Evolutionary conservation across 305 asterid species (phyloP).

Genomic region (Solanum hybrid): DNA sequence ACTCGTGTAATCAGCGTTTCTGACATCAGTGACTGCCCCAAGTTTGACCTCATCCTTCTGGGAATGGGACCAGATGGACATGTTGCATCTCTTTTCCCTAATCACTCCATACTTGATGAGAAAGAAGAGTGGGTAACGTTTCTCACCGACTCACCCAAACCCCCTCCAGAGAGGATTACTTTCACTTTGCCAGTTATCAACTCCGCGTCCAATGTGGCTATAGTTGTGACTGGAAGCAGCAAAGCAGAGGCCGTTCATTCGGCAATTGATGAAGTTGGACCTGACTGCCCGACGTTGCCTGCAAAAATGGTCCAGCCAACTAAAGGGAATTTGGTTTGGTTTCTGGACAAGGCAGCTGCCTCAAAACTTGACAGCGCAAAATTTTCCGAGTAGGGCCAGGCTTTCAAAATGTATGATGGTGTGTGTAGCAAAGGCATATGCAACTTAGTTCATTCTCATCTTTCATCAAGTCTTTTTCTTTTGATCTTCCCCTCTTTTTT

Average conservation of each 20-base stretch:
- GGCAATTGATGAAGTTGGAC: constrained; percentile 37
- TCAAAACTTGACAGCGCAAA: constrained; percentile 42
- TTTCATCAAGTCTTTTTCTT: constrained; percentile 13
- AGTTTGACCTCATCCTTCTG: constrained; percentile 78
- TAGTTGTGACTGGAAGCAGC: constrained; percentile 54
- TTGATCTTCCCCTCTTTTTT: constrained; percentile 3
- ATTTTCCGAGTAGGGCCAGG: constrained; percentile 31
- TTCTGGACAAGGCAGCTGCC: constrained; percentile 66
- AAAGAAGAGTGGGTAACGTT: constrained; percentile 80
- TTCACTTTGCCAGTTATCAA: constrained; percentile 82
- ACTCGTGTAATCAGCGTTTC: constrained; percentile 68
- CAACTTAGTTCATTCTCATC: constrained; percentile 21
- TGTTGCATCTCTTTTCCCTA: constrained; percentile 73
- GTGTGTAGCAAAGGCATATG: constrained; percentile 34
- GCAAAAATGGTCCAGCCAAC: constrained; percentile 60
- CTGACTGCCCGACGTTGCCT: constrained; percentile 38
- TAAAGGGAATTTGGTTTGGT: constrained; percentile 71
- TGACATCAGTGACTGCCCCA: constrained; percentile 73
- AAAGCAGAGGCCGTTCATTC: constrained; percentile 60
- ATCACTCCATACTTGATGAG: constrained; percentile 45
- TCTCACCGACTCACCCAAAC: constrained; percentile 73
- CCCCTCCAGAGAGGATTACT: constrained; percentile 94
- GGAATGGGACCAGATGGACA: constrained; percentile 98
- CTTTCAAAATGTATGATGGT: constrained; percentile 19
- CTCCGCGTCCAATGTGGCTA: constrained; percentile 72